phyloP scores from a whole-genome alignment of 495 filamentous ascomycete species.

The Usnea hakonensis region DNA sequence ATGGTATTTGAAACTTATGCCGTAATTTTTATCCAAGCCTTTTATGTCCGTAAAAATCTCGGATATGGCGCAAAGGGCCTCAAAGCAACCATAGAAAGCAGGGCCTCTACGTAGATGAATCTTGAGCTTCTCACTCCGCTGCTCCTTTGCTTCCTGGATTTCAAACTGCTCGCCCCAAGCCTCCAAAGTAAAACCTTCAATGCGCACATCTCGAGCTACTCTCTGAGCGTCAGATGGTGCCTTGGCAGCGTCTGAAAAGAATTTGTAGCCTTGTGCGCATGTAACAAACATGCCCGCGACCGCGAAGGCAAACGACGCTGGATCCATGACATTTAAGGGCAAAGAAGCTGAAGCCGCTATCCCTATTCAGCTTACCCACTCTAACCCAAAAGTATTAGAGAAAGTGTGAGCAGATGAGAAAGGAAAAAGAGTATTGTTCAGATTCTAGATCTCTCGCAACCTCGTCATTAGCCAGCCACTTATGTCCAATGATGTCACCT shows the following conservation, averaged over 20 bases:
- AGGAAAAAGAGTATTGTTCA: background rate
- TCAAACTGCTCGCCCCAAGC: background rate
- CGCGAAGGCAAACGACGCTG: background rate
- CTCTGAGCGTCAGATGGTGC: background rate
- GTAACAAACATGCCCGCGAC: background rate
- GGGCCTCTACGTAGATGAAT: background rate
- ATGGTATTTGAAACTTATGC: background rate
- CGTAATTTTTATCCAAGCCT: background rate
- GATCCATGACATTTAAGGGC: background rate
- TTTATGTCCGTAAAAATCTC: background rate
- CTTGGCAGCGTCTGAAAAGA: background rate
- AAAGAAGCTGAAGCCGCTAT: too few species aligned
- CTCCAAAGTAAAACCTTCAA: background rate
- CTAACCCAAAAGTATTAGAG: background rate
- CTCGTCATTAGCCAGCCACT: background rate
- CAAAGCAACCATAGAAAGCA: background rate
- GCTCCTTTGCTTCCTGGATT: background rate
- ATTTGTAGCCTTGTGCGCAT: background rate
- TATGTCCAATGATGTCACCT: background rate
- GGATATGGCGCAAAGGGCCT: background rate
- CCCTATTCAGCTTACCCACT: too few species aligned
- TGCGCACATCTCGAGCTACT: background rate
- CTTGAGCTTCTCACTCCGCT: background rate
- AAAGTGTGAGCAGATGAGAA: background rate
- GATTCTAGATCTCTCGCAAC: background rate